Evolutionary conservation across 495 filamentous ascomycete genomes (phyloP).

Genomic region (Aspergillus sclerotiicarbonarius): DNA sequence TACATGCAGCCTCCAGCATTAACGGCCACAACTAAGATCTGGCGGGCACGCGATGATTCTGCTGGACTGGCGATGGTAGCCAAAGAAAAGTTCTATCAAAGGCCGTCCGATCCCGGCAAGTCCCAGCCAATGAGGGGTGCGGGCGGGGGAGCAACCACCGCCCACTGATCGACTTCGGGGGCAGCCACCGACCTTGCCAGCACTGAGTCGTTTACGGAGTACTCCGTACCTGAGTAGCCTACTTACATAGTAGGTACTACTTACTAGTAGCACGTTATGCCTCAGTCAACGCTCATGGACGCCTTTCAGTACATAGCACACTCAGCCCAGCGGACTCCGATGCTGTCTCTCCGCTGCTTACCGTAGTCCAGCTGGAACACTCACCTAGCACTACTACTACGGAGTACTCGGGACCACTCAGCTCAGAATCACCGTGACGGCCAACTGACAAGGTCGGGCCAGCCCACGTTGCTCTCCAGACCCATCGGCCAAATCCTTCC

Average conservation of each 20-base stretch:
- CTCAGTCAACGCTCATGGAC: no score
- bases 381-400: background rate
- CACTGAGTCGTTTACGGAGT: background rate
- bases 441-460: background rate
- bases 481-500: conserved; percentile 3
- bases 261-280: no score
- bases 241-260: no score
- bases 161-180: conserved; percentile 1
- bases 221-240: no score
- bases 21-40: background rate
- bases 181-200: no score
- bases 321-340: no score
- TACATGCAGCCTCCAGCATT: background rate
- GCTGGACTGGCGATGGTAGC: no score
- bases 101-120: conserved; percentile 5
- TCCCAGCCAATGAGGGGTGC: background rate
- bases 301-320: no score
- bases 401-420: background rate
- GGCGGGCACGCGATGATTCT: no score
- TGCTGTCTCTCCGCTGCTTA: no score
- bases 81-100: background rate
- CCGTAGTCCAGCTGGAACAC: no score
- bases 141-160: conserved; percentile 1
- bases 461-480: conserved; percentile 4
- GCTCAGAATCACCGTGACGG: background rate